A percentile compares a stretch with the other conserved stretches of the same genome.
phyloP scores from a whole-genome alignment of 2,329 filamentous ascomycete species.

The Ophiostoma sp. region DNA sequence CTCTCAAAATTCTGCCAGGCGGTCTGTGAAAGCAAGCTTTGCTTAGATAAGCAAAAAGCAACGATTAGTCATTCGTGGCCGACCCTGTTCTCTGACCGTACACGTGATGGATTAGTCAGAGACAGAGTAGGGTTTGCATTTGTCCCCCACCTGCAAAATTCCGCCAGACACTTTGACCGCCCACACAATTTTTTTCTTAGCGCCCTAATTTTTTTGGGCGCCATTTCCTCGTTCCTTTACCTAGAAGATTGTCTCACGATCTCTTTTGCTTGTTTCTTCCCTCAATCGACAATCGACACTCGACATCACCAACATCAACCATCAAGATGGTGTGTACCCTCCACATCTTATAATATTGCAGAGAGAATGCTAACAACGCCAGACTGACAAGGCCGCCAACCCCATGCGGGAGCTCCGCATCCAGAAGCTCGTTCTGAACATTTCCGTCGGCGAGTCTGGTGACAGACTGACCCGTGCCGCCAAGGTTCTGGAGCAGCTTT shows the following conservation, averaged over 20 bases:
- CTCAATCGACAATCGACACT: conserved; percentile 16
- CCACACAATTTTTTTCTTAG: conserved; percentile 16
- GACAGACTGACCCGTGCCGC: conserved; percentile 99
- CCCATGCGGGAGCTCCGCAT: conserved; percentile 99
- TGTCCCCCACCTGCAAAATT: neutral
- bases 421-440: conserved; percentile 99
- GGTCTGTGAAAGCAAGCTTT: neutral
- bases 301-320: conserved; percentile 21
- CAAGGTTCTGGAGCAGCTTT: conserved; percentile 99
- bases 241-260: conserved; percentile 16
- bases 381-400: conserved; percentile 86
- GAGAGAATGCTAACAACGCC: conserved; percentile 29
- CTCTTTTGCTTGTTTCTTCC: conserved; percentile 17
- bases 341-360: neutral
- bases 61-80: neutral
- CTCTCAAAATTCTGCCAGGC: conserved; percentile 19
- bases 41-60: neutral
- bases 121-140: neutral
- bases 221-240: neutral
- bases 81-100: neutral
- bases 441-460: conserved; percentile 99
- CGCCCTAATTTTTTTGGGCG: conserved; percentile 1
- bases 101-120: conserved; percentile 9
- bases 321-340: conserved; percentile 38
- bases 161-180: neutral